Conservation (phyloP, 2,329 filamentous ascomycete genomes). For the Coleophoma crateriformis region DNA sequence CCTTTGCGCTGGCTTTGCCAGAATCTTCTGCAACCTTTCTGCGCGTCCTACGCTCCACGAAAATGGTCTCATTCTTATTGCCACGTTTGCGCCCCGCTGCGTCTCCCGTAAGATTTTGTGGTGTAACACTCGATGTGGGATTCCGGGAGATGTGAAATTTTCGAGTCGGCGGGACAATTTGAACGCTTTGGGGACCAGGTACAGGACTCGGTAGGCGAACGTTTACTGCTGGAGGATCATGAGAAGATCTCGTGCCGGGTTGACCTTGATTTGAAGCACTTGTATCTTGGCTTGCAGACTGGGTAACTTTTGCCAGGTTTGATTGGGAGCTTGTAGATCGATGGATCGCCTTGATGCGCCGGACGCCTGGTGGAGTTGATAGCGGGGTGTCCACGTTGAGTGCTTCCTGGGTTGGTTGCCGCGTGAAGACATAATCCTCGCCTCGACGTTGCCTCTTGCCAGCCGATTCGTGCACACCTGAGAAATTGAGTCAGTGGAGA, state of each 20-base stretch:
- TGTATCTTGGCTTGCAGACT: not conserved
- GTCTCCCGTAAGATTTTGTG: not conserved
- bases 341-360: constrained; percentile 15
- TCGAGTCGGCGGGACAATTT: constrained; percentile 30
- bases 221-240: too few relatives aligned
- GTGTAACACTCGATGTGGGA: constrained; percentile 15
- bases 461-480: constrained; percentile 22
- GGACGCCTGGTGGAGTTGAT: constrained; percentile 4
- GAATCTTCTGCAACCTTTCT: constrained; percentile 18
- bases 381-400: constrained; percentile 1
- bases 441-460: constrained; percentile 18
- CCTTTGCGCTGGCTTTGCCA: constrained; percentile 4
- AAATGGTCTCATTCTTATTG: constrained; percentile 37
- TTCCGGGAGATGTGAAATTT: constrained; percentile 51
- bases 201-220: too few relatives aligned
- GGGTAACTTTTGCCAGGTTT: not conserved
- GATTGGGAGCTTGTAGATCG: constrained; percentile 7
- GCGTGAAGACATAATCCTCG: constrained; percentile 21
- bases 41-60: constrained; percentile 46
- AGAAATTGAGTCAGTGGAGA: not conserved
- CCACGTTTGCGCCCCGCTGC: constrained; percentile 11
- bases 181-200: not conserved
- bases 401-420: constrained; percentile 12
- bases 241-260: not conserved
- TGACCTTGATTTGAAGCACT: not conserved